These are phyloP conservation scores for Erysimum cheiranthoides DNA, from an alignment of 345 rosid species.

Conservation along the genomic window DNA sequence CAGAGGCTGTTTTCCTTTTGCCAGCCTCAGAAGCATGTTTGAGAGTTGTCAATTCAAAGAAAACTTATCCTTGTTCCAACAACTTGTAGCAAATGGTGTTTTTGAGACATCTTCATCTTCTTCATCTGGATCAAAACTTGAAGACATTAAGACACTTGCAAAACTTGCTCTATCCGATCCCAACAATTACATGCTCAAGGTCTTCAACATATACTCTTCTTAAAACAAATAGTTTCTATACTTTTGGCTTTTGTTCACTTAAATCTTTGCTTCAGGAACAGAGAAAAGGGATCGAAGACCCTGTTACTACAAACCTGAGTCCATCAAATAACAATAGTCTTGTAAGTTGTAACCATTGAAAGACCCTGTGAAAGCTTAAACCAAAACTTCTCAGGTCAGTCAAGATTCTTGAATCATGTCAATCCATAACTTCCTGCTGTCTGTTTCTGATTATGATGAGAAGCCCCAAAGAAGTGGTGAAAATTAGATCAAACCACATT, in stretches of 20 bases:
- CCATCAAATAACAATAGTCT: constrained; percentile 43
- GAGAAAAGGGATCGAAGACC: constrained; percentile 48
- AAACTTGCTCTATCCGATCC: constrained; percentile 60
- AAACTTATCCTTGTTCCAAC: constrained; percentile 69
- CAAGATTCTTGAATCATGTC: constrained; percentile 21
- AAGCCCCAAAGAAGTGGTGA: constrained; percentile 64
- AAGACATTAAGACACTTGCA: constrained; percentile 64
- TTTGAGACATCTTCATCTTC: constrained; percentile 60
- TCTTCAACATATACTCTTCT: constrained; percentile 33
- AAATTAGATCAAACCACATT: constrained; percentile 49
- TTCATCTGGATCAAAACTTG: constrained; percentile 60
- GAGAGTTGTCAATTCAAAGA: constrained; percentile 82
- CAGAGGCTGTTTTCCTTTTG: constrained; percentile 20
- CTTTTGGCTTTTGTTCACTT: constrained; percentile 24
- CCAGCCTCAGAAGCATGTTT: constrained; percentile 85
- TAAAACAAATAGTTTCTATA: neutral
- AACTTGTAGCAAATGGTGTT: constrained; percentile 76
- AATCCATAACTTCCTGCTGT: constrained; percentile 14
- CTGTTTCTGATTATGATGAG: constrained; percentile 50
- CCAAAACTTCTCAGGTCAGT: constrained; percentile 69
- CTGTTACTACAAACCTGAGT: constrained; percentile 37
- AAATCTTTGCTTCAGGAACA: constrained; percentile 55
- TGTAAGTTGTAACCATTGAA: constrained; percentile 51
- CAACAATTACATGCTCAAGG: constrained; percentile 69
- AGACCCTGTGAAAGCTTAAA: constrained; percentile 58